These are phyloP conservation scores for Tylopilus sp. DNA, from an alignment of 768 basidiomycete species.

Conservation along the genomic window DNA sequence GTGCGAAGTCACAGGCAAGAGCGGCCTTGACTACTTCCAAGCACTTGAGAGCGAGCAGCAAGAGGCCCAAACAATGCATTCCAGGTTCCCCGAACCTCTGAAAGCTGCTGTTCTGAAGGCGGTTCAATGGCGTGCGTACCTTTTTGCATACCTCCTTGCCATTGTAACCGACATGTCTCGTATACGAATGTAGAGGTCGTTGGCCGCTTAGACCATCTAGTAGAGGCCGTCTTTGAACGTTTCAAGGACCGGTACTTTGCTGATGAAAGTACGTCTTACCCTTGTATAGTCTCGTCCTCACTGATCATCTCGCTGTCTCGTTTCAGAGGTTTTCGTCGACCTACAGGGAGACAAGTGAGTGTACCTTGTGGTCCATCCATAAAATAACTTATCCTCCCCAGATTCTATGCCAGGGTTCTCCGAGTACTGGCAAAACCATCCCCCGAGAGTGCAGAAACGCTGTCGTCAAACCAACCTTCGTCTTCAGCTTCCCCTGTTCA, in stretches of 20 bases:
- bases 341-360: slow-evolving; percentile 80
- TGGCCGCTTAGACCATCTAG: slow-evolving; percentile 91
- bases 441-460: slow-evolving; percentile 37
- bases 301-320: slow-evolving; percentile 16
- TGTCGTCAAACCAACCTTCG: slow-evolving; percentile 24
- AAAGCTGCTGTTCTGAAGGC: slow-evolving; percentile 88
- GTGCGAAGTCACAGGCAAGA: slow-evolving; percentile 96
- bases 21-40: slow-evolving; percentile 90
- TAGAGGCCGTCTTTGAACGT: slow-evolving; percentile 92
- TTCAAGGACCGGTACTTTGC: slow-evolving; percentile 95
- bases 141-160: slow-evolving; percentile 16
- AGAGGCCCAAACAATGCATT: slow-evolving; percentile 86
- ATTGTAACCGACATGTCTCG: slow-evolving; percentile 10
- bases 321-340: slow-evolving; percentile 82
- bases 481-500: slow-evolving; percentile 49
- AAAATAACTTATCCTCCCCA: slow-evolving; percentile 32
- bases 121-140: slow-evolving; percentile 93
- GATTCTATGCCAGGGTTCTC: slow-evolving; percentile 80
- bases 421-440: slow-evolving; percentile 67
- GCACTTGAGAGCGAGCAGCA: slow-evolving; percentile 88
- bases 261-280: slow-evolving; percentile 71
- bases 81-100: slow-evolving; percentile 87
- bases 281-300: slow-evolving; percentile 4
- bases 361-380: neutral
- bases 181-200: slow-evolving; percentile 72